These are phyloP conservation scores for Cladorrhinum sp. DNA, from an alignment of 2,329 filamentous ascomycete genomes.

Conservation along the genomic window DNA sequence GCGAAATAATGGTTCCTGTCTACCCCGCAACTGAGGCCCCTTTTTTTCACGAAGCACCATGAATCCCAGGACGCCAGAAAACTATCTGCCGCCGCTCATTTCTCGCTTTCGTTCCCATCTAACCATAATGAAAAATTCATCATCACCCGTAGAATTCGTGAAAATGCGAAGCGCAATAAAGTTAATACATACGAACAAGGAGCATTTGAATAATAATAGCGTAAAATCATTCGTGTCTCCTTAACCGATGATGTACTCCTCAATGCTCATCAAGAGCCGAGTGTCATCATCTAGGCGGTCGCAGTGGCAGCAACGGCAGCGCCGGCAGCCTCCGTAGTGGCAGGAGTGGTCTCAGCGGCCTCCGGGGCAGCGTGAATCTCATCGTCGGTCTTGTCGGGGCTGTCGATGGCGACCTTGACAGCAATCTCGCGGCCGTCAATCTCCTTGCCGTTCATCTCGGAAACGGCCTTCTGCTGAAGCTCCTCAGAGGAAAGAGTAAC, in stretches of 20 bases:
- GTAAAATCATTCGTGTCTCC: conserved; percentile 24
- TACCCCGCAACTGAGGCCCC: neutral
- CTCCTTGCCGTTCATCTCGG: conserved; percentile 99
- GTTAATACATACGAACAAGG: conserved; percentile 29
- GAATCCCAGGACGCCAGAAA: conserved; percentile 1
- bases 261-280: conserved; percentile 23
- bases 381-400: conserved; percentile 91
- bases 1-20: neutral
- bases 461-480: conserved; percentile 92
- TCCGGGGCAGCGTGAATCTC: conserved; percentile 62
- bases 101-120: conserved; percentile 23
- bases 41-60: conserved; percentile 1
- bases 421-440: conserved; percentile 98
- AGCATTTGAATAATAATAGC: conserved; percentile 25
- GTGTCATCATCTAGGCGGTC: conserved; percentile 25
- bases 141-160: conserved; percentile 31
- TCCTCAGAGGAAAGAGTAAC: conserved; percentile 95
- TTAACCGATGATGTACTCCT: conserved; percentile 20
- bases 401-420: conserved; percentile 99
- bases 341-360: conserved; percentile 41
- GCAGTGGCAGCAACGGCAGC: conserved; percentile 31
- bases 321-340: conserved; percentile 26
- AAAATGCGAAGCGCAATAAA: conserved; percentile 33
- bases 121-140: conserved; percentile 29
- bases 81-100: conserved; percentile 4